Conservation (phyloP, 2,329 filamentous ascomycete species). For the Venturia oleaginea region DNA sequence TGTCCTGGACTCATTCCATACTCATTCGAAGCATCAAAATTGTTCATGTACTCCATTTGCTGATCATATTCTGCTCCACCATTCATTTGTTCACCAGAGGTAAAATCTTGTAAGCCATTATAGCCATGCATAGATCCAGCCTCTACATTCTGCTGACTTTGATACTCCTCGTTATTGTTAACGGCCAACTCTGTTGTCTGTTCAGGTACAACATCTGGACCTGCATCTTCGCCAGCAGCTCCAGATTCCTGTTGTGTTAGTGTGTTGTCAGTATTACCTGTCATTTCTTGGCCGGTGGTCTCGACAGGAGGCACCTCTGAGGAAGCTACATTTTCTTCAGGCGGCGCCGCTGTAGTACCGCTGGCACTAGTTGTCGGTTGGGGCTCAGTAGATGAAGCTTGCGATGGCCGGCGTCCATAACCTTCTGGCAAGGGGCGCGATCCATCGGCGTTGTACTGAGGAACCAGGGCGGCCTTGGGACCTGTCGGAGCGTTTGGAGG, state of each 20-base stretch:
- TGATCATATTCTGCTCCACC: not conserved
- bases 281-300: not conserved
- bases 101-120: not conserved
- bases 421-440: conserved; percentile 4
- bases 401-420: conserved; percentile 8
- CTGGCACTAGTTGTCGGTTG: conserved; percentile 3
- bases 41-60: conserved; percentile 1
- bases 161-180: not conserved
- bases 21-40: not conserved
- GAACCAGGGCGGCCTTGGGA: conserved; percentile 8
- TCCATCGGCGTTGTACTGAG: conserved; percentile 7
- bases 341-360: not conserved
- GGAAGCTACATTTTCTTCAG: not conserved
- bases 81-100: conserved; percentile 1
- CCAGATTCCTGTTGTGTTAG: conserved; percentile 5
- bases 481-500: conserved; percentile 12
- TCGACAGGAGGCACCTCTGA: not conserved
- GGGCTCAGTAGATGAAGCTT: not conserved
- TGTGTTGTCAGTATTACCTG: conserved; percentile 6
- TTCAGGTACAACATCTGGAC: not conserved
- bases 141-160: not conserved
- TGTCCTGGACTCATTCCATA: not conserved
- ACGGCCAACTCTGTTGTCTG: not conserved
- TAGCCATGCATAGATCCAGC: not conserved
- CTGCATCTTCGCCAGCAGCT: conserved; percentile 2